Percentiles rank a stretch among this genome's conserved stretches.
Conservation (phyloP, 73 alveolate species). For the Loxodes magnus region DNA sequence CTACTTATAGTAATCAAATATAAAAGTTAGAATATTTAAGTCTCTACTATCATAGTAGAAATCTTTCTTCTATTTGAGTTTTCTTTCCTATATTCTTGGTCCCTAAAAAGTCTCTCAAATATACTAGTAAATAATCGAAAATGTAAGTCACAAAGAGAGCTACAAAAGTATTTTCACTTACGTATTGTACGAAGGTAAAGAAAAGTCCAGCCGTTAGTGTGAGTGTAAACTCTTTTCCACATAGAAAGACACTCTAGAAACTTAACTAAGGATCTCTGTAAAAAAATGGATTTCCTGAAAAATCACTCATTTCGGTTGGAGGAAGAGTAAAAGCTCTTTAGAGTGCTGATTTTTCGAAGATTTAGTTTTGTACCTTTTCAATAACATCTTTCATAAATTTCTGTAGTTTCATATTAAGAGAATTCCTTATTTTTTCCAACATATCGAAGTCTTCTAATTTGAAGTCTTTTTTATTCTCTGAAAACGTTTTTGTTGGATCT, state of each 20-base stretch:
- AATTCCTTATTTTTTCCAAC: slow-evolving; percentile 34
- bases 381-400: slow-evolving; percentile 49
- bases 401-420: slow-evolving; percentile 46
- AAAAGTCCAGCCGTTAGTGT: slow-evolving; percentile 43
- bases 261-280: slow-evolving; percentile 59
- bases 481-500: slow-evolving; percentile 30
- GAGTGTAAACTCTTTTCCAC: slow-evolving; percentile 64
- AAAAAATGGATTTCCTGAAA: slow-evolving; percentile 47
- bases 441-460: slow-evolving; percentile 24
- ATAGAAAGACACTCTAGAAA: slow-evolving; percentile 49
- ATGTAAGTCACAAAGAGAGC: slow-evolving; percentile 57
- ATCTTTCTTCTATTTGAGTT: slow-evolving; percentile 68
- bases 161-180: slow-evolving; percentile 25
- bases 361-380: slow-evolving; percentile 27
- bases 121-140: slow-evolving; percentile 34
- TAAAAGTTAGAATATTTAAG: too few relatives aligned
- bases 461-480: slow-evolving; percentile 25
- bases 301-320: slow-evolving; percentile 41
- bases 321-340: slow-evolving; percentile 71
- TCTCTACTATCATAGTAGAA: slow-evolving; percentile 47
- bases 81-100: slow-evolving; percentile 54
- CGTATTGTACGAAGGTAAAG: slow-evolving; percentile 37
- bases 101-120: slow-evolving; percentile 42
- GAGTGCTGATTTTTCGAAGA: slow-evolving; percentile 31
- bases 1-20: too few relatives aligned